phyloP scores from a whole-genome alignment of 2,329 filamentous ascomycete species.

The Microcyclosporella mali region DNA sequence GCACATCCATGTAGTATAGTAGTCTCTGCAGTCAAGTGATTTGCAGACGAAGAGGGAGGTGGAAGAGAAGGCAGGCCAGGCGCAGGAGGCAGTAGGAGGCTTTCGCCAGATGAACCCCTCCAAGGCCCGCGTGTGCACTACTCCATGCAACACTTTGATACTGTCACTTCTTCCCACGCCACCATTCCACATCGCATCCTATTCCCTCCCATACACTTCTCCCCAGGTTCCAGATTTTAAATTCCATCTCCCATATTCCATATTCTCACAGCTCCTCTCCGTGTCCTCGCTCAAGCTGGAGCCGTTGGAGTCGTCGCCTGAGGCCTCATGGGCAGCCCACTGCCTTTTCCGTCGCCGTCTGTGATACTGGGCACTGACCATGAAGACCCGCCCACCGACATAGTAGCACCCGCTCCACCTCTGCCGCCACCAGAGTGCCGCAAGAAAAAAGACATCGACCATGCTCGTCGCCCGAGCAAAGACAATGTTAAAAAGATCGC shows the following conservation, averaged over 20 bases:
- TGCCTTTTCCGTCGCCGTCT: conserved; percentile 55
- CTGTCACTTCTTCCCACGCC: too few relatives aligned
- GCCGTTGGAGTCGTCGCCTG: background rate
- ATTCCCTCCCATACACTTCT: too few relatives aligned
- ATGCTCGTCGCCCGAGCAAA: conserved; percentile 23
- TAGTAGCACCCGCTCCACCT: conserved; percentile 27
- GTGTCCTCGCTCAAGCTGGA: background rate
- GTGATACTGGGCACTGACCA: conserved; percentile 40
- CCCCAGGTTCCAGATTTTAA: too few relatives aligned
- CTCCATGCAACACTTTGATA: too few relatives aligned
- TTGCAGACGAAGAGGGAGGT: too few relatives aligned
- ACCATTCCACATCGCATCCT: too few relatives aligned
- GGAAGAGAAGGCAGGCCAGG: too few relatives aligned
- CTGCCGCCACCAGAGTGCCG: conserved; percentile 10
- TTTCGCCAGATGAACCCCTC: too few relatives aligned
- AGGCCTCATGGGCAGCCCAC: conserved; percentile 37
- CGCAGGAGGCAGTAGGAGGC: too few relatives aligned
- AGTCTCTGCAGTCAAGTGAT: too few relatives aligned
- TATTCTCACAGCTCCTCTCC: background rate
- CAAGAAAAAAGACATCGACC: conserved; percentile 27
- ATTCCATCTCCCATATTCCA: background rate
- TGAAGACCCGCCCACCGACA: conserved; percentile 1
- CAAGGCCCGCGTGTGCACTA: too few relatives aligned
- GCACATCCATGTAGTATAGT: too few relatives aligned
- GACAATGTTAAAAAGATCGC: conserved; percentile 20